A percentile compares a stretch with the other conserved stretches of the same genome.
phyloP scores from a whole-genome alignment of 306 rosid species.

The Castanea crenata region DNA sequence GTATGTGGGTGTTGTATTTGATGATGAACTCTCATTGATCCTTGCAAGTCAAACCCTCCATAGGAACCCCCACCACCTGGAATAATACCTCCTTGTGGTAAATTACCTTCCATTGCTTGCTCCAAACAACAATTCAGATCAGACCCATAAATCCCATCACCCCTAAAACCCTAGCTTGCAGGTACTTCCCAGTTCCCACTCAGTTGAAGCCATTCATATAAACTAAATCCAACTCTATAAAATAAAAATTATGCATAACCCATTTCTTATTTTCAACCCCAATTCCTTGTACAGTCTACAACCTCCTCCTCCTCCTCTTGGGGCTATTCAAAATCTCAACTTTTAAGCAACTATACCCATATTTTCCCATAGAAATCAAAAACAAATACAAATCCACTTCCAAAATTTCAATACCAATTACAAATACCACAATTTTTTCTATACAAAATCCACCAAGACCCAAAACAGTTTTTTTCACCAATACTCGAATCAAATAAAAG shows the following conservation, averaged over 20 bases:
- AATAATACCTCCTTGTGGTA: conserved; percentile 69
- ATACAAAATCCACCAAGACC: conserved; percentile 1
- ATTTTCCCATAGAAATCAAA: conserved; percentile 12
- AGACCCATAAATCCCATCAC: conserved; percentile 23
- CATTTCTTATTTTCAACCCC: conserved; percentile 13
- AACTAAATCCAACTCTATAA: conserved; percentile 5
- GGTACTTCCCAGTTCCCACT: not conserved
- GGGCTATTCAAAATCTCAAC: conserved; percentile 20
- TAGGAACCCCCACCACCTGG: conserved; percentile 63
- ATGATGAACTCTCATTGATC: conserved; percentile 50
- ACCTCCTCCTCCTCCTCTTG: no score
- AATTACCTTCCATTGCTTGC: conserved; percentile 75
- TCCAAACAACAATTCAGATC: conserved; percentile 34
- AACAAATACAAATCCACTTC: conserved; percentile 23
- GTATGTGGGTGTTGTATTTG: conserved; percentile 47
- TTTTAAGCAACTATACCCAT: conserved; percentile 21
- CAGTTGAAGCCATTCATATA: not conserved
- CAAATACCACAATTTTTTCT: not conserved
- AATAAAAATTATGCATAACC: conserved; percentile 25
- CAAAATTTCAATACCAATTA: not conserved
- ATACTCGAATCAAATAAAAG: not conserved
- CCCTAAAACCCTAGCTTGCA: conserved; percentile 22
- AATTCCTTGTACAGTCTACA: conserved; percentile 9
- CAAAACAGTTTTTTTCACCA: conserved; percentile 24
- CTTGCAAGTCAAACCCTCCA: conserved; percentile 74